phyloP scores from a whole-genome alignment of 208 protist species.

The Crithidia brevicula region DNA sequence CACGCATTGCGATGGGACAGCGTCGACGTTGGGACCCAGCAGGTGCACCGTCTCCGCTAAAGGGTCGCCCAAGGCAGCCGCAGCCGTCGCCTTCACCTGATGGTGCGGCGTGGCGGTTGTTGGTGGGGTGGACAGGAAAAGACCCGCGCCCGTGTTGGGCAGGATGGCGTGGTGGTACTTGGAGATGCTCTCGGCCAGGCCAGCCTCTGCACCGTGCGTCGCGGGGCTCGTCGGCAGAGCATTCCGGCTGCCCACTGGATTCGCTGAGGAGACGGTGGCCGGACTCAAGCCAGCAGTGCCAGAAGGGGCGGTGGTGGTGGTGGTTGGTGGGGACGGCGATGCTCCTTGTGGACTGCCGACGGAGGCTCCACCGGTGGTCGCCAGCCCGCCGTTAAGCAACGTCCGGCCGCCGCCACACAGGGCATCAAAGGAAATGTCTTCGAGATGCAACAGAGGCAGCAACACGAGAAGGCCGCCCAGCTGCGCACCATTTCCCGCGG shows the following conservation, averaged over 20 bases:
- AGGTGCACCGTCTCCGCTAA: slow-evolving; percentile 25
- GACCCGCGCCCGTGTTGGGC: slow-evolving; percentile 2
- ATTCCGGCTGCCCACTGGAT: too few relatives aligned
- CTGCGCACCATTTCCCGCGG: slow-evolving; percentile 17
- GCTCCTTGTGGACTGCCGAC: background rate
- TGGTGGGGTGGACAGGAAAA: background rate
- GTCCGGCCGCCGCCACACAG: slow-evolving; percentile 32
- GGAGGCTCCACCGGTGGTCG: background rate
- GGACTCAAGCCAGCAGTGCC: background rate
- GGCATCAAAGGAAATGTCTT: slow-evolving; percentile 81
- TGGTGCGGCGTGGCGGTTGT: slow-evolving; percentile 7
- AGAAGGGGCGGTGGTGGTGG: background rate
- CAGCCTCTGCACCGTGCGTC: background rate
- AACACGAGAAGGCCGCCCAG: slow-evolving; percentile 32
- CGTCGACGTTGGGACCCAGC: slow-evolving; percentile 19
- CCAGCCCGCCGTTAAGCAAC: slow-evolving; percentile 8
- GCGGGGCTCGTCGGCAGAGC: background rate
- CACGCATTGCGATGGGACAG: slow-evolving; percentile 3
- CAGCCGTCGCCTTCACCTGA: slow-evolving; percentile 18
- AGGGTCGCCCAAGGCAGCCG: slow-evolving; percentile 23
- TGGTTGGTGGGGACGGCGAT: background rate
- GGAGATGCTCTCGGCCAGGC: slow-evolving; percentile 12
- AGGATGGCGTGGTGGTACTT: slow-evolving; percentile 23
- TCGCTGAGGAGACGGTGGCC: background rate
- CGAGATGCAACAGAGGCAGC: slow-evolving; percentile 61